Evolutionary conservation across 768 basidiomycete genomes (phyloP).

Genomic region (Phanerochaete sordida): DNA sequence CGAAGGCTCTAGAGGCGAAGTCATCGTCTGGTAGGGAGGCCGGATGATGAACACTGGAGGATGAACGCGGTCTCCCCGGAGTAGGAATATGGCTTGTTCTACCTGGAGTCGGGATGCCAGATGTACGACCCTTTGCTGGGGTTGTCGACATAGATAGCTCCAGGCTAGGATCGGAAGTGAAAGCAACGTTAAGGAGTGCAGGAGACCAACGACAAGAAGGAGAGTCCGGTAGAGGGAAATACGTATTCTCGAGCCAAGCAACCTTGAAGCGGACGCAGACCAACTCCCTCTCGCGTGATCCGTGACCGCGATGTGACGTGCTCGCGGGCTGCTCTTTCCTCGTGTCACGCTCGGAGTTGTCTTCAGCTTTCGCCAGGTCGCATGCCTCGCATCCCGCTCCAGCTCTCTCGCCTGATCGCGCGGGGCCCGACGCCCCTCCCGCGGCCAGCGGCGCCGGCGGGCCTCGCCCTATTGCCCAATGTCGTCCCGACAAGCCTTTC

Average conservation of each 20-base stretch:
- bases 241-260: background rate
- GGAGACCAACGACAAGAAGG: background rate
- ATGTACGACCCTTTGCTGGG: conserved; percentile 39
- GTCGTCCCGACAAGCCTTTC: background rate
- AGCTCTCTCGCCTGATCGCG: conserved; percentile 20
- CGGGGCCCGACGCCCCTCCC: conserved; percentile 13
- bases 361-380: background rate
- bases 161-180: background rate
- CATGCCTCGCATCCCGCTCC: conserved; percentile 26
- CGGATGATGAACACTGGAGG: conserved; percentile 41
- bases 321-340: too few species aligned
- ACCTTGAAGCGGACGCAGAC: background rate
- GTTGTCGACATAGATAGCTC: conserved; percentile 35
- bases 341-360: conserved; percentile 1
- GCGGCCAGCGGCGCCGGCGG: conserved; percentile 2
- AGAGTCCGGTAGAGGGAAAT: background rate
- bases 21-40: conserved; percentile 42
- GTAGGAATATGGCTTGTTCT: conserved; percentile 56
- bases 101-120: conserved; percentile 47
- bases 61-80: conserved; percentile 66
- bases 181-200: background rate
- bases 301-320: conserved; percentile 1
- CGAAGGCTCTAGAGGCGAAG: conserved; percentile 68
- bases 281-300: background rate
- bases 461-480: background rate